Percentiles rank a stretch among this genome's conserved stretches.
Conservation (phyloP, 1,284 basidiomycete genomes). For the Moesziomyces sp. region DNA sequence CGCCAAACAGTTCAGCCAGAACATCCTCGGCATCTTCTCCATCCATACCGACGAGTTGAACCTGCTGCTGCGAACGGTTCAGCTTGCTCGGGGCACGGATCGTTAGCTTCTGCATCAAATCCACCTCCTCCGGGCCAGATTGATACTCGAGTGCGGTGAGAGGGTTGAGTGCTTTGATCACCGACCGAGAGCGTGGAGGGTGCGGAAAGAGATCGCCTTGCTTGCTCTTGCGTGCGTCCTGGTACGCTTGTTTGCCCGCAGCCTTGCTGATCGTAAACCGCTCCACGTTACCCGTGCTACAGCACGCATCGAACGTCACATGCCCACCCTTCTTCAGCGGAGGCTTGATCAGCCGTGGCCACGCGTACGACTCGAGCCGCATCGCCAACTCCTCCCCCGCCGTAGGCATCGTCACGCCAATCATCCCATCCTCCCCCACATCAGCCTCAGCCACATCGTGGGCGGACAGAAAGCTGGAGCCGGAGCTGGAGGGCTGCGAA, state of each 20-base stretch:
- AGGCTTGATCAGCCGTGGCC: constrained; percentile 90
- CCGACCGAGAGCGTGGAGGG: constrained; percentile 13
- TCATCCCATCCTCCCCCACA: constrained; percentile 4
- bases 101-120: constrained; percentile 12
- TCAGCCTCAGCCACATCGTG: neutral
- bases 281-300: constrained; percentile 83
- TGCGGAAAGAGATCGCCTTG: constrained; percentile 98
- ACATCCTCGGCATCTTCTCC: constrained; percentile 26
- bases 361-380: constrained; percentile 68
- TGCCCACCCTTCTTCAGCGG: constrained; percentile 93
- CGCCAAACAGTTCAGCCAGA: constrained; percentile 23
- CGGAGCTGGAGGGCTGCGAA: neutral
- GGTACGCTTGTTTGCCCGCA: constrained; percentile 91
- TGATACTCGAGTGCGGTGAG: constrained; percentile 24
- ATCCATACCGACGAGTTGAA: constrained; percentile 8
- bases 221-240: constrained; percentile 89
- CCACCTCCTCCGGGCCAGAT: neutral
- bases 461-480: neutral
- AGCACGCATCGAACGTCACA: constrained; percentile 90
- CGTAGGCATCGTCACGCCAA: constrained; percentile 6
- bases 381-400: constrained; percentile 37
- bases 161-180: constrained; percentile 35
- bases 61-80: neutral
- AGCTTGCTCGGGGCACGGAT: constrained; percentile 23
- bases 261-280: constrained; percentile 89